Percentiles rank a stretch among this genome's conserved stretches.
Conservation (phyloP, 345 rosid species). For the Ceriops zippeliana region DNA sequence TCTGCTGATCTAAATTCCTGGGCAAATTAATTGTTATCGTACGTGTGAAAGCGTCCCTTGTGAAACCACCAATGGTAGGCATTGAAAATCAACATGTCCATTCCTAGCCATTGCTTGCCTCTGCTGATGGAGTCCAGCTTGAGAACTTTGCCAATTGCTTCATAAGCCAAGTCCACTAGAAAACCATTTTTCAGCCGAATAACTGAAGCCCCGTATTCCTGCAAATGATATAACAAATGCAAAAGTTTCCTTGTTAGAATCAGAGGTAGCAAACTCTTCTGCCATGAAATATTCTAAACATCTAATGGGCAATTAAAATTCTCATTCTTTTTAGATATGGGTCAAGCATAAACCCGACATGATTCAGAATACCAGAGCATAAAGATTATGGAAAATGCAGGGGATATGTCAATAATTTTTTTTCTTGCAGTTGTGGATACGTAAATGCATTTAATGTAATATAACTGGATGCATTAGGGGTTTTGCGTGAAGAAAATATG, state of each 20-base stretch:
- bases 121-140: constrained; percentile 53
- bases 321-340: neutral
- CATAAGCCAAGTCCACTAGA: constrained; percentile 44
- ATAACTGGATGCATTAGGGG: too few species aligned
- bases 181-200: constrained; percentile 45
- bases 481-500: too few species aligned
- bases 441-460: too few species aligned
- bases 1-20: too few species aligned
- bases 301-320: too few species aligned
- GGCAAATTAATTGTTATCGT: neutral
- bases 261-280: too few species aligned
- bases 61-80: constrained; percentile 71
- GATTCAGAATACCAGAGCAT: too few species aligned
- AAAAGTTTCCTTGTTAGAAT: neutral
- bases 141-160: constrained; percentile 42
- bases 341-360: neutral
- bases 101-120: constrained; percentile 43
- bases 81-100: constrained; percentile 60
- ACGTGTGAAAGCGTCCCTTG: constrained; percentile 39
- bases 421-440: too few species aligned
- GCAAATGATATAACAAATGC: neutral
- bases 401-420: too few species aligned
- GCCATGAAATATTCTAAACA: too few species aligned
- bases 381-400: too few species aligned
- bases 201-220: constrained; percentile 48